Percentiles rank a stretch among this genome's conserved stretches.
These are phyloP conservation scores for Wickerhamomyces bisporus DNA, from an alignment of 805 yeast species.

Conservation along the genomic window DNA sequence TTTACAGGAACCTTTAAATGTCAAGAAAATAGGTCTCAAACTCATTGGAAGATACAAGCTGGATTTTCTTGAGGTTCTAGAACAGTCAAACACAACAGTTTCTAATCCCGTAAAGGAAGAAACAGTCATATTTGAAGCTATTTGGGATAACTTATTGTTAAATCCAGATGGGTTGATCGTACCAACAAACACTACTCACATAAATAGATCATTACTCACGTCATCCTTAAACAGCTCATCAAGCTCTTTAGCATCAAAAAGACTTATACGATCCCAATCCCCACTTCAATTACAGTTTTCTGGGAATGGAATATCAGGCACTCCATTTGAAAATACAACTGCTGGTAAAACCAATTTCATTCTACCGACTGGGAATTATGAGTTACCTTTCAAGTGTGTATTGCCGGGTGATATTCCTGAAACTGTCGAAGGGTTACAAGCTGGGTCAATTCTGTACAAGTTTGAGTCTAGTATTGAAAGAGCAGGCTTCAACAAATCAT, in stretches of 20 bases:
- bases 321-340: conserved; percentile 26
- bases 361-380: conserved; percentile 71
- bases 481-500: conserved; percentile 44
- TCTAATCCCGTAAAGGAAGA: conserved; percentile 44
- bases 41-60: conserved; percentile 59
- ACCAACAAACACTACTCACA: conserved; percentile 2
- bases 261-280: conserved; percentile 19
- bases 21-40: conserved; percentile 56
- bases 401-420: conserved; percentile 78
- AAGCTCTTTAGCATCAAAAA: conserved; percentile 6
- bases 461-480: conserved; percentile 76
- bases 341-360: conserved; percentile 28
- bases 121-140: conserved; percentile 58
- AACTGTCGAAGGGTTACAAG: conserved; percentile 82
- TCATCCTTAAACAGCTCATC: conserved; percentile 1
- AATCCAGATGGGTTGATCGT: conserved; percentile 26
- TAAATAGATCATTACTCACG: conserved; percentile 1
- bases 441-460: conserved; percentile 68
- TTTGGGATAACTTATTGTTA: conserved; percentile 57
- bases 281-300: conserved; percentile 24
- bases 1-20: conserved; percentile 58
- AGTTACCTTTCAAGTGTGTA: conserved; percentile 77
- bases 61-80: conserved; percentile 46
- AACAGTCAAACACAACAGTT: conserved; percentile 31
- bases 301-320: conserved; percentile 26